Evolutionary conservation across 2,329 filamentous ascomycete genomes (phyloP).

Genomic region (Didymella segeticola): DNA sequence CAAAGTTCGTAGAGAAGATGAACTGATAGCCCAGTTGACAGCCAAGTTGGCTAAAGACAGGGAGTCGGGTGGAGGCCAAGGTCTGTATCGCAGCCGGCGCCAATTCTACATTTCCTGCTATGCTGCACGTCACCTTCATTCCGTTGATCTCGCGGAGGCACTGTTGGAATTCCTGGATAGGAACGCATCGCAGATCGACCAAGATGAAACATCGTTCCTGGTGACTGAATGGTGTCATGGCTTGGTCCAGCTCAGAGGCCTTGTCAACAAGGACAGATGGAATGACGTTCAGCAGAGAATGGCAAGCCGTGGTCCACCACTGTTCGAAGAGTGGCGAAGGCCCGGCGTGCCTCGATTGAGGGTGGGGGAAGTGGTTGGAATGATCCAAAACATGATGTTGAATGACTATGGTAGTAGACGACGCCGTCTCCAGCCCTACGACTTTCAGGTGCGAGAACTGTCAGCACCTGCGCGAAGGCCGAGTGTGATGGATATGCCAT

Average conservation of each 20-base stretch:
- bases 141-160: background rate
- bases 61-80: background rate
- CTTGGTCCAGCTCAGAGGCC: background rate
- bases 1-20: background rate
- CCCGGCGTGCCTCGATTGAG: background rate
- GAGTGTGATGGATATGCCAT: background rate
- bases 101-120: conserved; percentile 6
- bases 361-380: background rate
- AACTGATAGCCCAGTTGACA: background rate
- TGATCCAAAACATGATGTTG: background rate
- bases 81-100: conserved; percentile 1
- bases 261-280: background rate
- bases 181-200: background rate
- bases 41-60: background rate
- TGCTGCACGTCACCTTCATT: background rate
- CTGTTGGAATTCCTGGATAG: background rate
- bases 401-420: background rate
- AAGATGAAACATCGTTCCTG: background rate
- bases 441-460: too few relatives aligned
- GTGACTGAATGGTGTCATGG: conserved; percentile 3
- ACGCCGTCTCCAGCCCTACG: background rate
- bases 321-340: conserved; percentile 9
- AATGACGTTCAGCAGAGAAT: background rate
- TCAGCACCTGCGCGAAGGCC: background rate
- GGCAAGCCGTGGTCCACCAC: background rate